Evolutionary conservation across 768 basidiomycete genomes (phyloP).

Genomic region (Sarcodon sp.): DNA sequence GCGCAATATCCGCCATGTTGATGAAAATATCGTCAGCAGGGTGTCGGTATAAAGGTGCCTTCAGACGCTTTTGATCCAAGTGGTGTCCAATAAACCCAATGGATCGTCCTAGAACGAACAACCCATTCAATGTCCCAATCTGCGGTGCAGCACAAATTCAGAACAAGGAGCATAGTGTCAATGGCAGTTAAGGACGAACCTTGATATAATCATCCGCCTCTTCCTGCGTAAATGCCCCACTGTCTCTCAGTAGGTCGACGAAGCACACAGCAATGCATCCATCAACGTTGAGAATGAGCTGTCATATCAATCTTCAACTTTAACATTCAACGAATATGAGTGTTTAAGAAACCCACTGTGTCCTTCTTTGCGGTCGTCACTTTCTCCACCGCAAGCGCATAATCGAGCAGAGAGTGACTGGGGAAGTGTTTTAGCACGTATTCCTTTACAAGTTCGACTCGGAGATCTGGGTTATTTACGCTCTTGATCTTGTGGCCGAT

Average conservation of each 20-base stretch:
- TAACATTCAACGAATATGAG: not conserved
- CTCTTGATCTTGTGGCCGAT: constrained; percentile 99
- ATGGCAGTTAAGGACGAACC: constrained; percentile 16
- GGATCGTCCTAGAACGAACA: constrained; percentile 94
- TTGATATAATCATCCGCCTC: constrained; percentile 98
- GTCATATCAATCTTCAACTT: not conserved
- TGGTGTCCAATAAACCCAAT: constrained; percentile 97
- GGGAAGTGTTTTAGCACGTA: constrained; percentile 96
- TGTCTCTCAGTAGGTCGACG: constrained; percentile 86
- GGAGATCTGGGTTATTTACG: constrained; percentile 89
- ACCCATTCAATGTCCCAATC: constrained; percentile 90
- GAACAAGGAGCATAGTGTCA: not conserved
- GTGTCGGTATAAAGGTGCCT: constrained; percentile 87
- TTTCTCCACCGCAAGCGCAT: constrained; percentile 93
- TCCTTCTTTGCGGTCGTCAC: constrained; percentile 98
- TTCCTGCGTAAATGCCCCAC: constrained; percentile 88
- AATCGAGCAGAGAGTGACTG: constrained; percentile 83
- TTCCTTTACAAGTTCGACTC: constrained; percentile 91
- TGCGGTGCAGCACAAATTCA: constrained; percentile 8
- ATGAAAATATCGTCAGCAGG: constrained; percentile 95
- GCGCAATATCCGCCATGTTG: constrained; percentile 78
- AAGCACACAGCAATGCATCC: constrained; percentile 95
- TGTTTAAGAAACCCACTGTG: constrained; percentile 36
- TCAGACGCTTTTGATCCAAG: constrained; percentile 92
- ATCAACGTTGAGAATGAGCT: constrained; percentile 94